Evolutionary conservation across 768 basidiomycete species (phyloP), one percentile per base, ranked within the genome.

Genomic region (Suillus occidentalis): DNA sequence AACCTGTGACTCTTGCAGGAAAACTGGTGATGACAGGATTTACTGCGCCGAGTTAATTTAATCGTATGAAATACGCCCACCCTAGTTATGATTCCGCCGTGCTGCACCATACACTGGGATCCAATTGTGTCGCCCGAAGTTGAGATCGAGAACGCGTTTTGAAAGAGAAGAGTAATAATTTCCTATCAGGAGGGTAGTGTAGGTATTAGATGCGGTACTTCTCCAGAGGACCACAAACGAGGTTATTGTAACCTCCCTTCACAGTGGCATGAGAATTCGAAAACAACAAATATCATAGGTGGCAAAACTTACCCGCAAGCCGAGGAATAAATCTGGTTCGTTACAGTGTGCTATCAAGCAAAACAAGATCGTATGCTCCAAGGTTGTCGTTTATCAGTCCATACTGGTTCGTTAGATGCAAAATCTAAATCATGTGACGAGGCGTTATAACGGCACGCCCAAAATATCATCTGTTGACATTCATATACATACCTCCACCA

Each of bases 181-280:
- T 87, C 88, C 81, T 82, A 52, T 47, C 37, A 47, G 31, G 6
- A 7, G 20, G 43, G 20, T 45, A 10, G 9, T 45, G 10, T 47
- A 22, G 31, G 5, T 22, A 47, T 47, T 7, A 13, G n/a, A 49
- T 22, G 22, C 0, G 6, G 22, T 49, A 25, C 22, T 49, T 49
- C 47, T 49, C 22, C 22, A 68, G 61, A 60, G 37, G 40, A 36
- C 20, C 59, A 61, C 68, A 63, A 64, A 83, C 82, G 68, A 88
- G 89, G 71, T 89, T 89, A 68, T 90, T 89, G 70, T 81, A 78
- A 10, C 87, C 87, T 53, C 89, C 88, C 85, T 89, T 50, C 47
- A 49, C 22, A 49, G 12, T n/a, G 12, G 47, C 12, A 49, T 25
- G 16, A 57, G n/a, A 52, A 28, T 18, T n/a, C 37, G n/a, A 12